These are phyloP conservation scores for Fusarium nanum DNA, from an alignment of 2,329 filamentous ascomycete species.

Conservation along the genomic window DNA sequence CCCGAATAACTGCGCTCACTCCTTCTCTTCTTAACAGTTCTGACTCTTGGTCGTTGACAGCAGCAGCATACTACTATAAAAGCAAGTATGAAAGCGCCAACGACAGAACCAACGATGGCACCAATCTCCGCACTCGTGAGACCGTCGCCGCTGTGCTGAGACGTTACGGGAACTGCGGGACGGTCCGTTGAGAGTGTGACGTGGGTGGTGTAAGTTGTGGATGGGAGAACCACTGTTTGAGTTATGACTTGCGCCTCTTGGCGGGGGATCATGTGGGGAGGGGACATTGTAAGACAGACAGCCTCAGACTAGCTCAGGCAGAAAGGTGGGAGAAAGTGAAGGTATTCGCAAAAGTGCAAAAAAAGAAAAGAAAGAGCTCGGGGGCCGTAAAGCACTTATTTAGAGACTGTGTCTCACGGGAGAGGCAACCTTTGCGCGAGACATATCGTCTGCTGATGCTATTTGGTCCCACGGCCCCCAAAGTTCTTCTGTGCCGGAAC, in stretches of 20 bases:
- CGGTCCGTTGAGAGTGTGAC: constrained; percentile 47
- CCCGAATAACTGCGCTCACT: constrained; percentile 34
- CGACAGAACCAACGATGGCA: constrained; percentile 55
- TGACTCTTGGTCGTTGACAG: constrained; percentile 34
- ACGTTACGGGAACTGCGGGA: constrained; percentile 21
- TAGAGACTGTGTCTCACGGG: constrained; percentile 30
- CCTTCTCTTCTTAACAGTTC: neutral
- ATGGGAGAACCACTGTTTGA: constrained; percentile 51
- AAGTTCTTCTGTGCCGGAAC: constrained; percentile 22
- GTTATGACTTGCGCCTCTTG: constrained; percentile 50
- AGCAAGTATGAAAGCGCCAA: constrained; percentile 52
- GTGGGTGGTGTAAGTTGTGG: constrained; percentile 53
- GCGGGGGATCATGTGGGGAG: constrained; percentile 37
- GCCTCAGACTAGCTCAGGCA: neutral
- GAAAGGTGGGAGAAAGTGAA: constrained; percentile 18
- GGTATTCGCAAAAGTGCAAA: constrained; percentile 39
- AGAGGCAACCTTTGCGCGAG: constrained; percentile 36
- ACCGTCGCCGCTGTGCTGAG: constrained; percentile 35
- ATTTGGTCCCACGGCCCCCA: constrained; percentile 22
- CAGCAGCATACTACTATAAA: constrained; percentile 53
- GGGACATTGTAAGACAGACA: constrained; percentile 9
- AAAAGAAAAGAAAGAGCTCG: constrained; percentile 2
- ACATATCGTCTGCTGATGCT: constrained; percentile 41
- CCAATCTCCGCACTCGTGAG: constrained; percentile 55
- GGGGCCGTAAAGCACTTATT: constrained; percentile 35